phyloP scores from a whole-genome alignment of 257 asterid genomes.

The Datura wrightii region DNA sequence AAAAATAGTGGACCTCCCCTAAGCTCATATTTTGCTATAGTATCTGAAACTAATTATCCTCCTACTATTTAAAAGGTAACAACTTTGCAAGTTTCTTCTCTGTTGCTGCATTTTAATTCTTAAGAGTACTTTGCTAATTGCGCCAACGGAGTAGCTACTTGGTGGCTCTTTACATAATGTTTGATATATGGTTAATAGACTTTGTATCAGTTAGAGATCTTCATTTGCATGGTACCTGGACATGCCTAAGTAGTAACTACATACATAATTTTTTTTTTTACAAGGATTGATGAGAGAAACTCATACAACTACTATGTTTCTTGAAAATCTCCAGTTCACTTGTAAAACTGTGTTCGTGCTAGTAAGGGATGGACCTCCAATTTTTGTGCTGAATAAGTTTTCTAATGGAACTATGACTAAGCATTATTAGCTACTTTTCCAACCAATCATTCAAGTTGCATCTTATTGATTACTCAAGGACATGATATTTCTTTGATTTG shows the following conservation, averaged over 20 bases:
- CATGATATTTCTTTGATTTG: constrained; percentile 21
- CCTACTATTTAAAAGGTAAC: neutral
- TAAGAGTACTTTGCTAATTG: neutral
- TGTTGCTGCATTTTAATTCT: neutral
- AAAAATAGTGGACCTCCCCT: neutral
- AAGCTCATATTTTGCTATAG: neutral
- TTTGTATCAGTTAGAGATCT: constrained; percentile 1
- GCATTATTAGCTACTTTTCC: neutral
- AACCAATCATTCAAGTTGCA: neutral
- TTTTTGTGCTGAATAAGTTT: neutral
- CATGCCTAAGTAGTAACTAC: neutral
- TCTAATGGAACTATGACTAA: neutral
- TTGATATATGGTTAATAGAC: neutral
- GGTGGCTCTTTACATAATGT: neutral
- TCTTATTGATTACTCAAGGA: constrained; percentile 13
- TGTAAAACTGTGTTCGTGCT: constrained; percentile 12
- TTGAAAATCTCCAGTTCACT: neutral
- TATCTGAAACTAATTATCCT: neutral
- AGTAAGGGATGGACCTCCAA: neutral
- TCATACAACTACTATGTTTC: neutral
- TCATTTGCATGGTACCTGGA: constrained; percentile 18
- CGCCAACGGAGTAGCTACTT: neutral
- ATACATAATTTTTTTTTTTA: neutral
- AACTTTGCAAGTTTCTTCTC: neutral
- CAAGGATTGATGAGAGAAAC: neutral